Percentiles rank a stretch among this genome's conserved stretches.
Conservation (phyloP, 345 rosid genomes). For the Combretum micranthum region DNA sequence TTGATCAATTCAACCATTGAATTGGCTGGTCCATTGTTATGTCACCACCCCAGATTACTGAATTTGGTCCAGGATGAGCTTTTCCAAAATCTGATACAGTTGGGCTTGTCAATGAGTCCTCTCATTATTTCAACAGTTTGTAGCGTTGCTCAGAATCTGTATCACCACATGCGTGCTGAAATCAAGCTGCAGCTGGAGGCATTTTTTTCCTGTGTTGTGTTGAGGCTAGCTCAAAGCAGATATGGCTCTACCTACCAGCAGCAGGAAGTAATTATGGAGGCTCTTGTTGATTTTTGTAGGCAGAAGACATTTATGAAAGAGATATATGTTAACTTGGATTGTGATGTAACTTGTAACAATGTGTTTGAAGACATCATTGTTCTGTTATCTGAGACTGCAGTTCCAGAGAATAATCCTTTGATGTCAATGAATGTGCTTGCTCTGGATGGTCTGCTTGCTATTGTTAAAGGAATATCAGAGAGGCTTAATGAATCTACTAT, state of each 20-base stretch:
- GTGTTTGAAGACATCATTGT: slow-evolving; percentile 95
- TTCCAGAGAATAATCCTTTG: slow-evolving; percentile 92
- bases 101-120: slow-evolving; percentile 93
- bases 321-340: slow-evolving; percentile 97
- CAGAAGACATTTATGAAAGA: slow-evolving; percentile 98
- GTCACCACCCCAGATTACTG: slow-evolving; percentile 76
- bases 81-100: slow-evolving; percentile 89
- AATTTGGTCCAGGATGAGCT: slow-evolving; percentile 90
- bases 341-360: slow-evolving; percentile 96
- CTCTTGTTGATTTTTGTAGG: slow-evolving; percentile 97
- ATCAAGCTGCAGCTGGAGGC: slow-evolving; percentile 97
- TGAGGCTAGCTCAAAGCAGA: slow-evolving; percentile 97
- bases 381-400: slow-evolving; percentile 89
- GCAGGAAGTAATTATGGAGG: slow-evolving; percentile 99
- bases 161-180: slow-evolving; percentile 80
- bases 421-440: slow-evolving; percentile 97
- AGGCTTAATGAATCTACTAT: slow-evolving; percentile 62
- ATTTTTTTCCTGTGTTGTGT: slow-evolving; percentile 90
- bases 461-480: slow-evolving; percentile 99
- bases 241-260: slow-evolving; percentile 90
- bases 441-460: slow-evolving; percentile 90
- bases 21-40: slow-evolving; percentile 75
- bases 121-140: slow-evolving; percentile 94
- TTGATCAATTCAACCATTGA: slow-evolving; percentile 93
- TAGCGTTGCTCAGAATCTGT: slow-evolving; percentile 88